phyloP scores from a whole-genome alignment of 306 rosid genomes.

The Argentina anserina region DNA sequence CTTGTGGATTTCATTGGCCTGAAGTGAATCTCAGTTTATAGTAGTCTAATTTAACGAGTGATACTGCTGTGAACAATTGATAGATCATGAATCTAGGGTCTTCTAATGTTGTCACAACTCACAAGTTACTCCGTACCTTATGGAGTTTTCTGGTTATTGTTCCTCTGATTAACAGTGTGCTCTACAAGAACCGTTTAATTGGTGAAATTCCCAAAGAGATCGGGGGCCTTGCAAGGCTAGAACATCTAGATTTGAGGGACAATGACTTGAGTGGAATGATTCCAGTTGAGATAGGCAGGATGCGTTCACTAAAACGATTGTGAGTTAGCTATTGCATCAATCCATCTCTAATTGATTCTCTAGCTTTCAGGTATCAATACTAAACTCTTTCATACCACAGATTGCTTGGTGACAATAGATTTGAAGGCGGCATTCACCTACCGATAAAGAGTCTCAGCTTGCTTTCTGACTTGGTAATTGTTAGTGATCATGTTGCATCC shows the following conservation, averaged over 20 bases:
- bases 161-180: constrained; percentile 45
- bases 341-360: constrained; percentile 5
- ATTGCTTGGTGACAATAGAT: constrained; percentile 57
- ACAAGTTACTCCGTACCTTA: constrained; percentile 4
- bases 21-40: neutral
- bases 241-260: constrained; percentile 78
- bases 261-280: constrained; percentile 63
- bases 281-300: constrained; percentile 56
- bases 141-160: constrained; percentile 6
- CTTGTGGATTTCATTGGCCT: neutral
- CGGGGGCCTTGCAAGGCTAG: constrained; percentile 54
- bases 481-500: constrained; percentile 37
- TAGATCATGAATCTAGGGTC: neutral
- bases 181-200: constrained; percentile 59
- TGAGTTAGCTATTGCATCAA: constrained; percentile 42
- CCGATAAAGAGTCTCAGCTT: constrained; percentile 39
- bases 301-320: constrained; percentile 58
- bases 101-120: neutral
- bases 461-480: constrained; percentile 39
- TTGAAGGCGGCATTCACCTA: constrained; percentile 46
- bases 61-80: neutral
- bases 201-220: constrained; percentile 81
- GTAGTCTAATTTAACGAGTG: neutral
- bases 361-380: constrained; percentile 20
- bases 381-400: constrained; percentile 35